These are phyloP conservation scores for Ambrosia hybrid DNA, from an alignment of 140 eudicot genomes.

Conservation along the genomic window DNA sequence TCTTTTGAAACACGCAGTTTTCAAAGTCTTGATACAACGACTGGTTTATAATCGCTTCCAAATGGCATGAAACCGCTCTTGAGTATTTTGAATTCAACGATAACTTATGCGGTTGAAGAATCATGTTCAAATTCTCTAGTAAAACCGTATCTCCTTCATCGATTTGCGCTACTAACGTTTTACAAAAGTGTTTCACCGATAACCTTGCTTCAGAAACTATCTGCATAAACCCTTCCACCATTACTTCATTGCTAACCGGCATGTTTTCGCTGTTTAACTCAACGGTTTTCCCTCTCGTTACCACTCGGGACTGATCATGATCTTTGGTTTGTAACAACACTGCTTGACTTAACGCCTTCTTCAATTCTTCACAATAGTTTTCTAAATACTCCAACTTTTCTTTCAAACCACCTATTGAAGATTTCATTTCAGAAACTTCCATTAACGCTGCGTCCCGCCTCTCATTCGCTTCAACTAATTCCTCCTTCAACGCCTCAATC, in stretches of 20 bases:
- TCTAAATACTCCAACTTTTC: constrained; percentile 73
- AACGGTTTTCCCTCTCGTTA: constrained; percentile 36
- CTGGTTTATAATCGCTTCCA: constrained; percentile 82
- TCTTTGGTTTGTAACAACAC: constrained; percentile 41
- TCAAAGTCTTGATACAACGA: constrained; percentile 83
- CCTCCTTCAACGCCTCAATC: constrained; percentile 64
- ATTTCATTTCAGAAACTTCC: constrained; percentile 77
- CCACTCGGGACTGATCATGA: constrained; percentile 32
- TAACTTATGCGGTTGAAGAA: constrained; percentile 73
- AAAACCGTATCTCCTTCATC: constrained; percentile 62
- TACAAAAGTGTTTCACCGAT: constrained; percentile 88
- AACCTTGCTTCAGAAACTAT: constrained; percentile 87
- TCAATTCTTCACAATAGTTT: constrained; percentile 77
- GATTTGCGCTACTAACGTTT: constrained; percentile 56
- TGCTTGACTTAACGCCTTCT: constrained; percentile 71
- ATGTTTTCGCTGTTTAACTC: constrained; percentile 46
- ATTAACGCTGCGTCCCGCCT: constrained; percentile 63
- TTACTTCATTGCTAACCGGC: constrained; percentile 82
- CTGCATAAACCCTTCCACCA: constrained; percentile 94
- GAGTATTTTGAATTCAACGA: constrained; percentile 67
- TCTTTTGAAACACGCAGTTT: constrained; percentile 69
- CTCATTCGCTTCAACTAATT: constrained; percentile 65
- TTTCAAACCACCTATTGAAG: constrained; percentile 66
- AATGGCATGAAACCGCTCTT: constrained; percentile 59
- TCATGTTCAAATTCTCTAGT: constrained; percentile 50